phyloP scores from a whole-genome alignment of 2,329 filamentous ascomycete genomes.

The Diaporthe velutina region DNA sequence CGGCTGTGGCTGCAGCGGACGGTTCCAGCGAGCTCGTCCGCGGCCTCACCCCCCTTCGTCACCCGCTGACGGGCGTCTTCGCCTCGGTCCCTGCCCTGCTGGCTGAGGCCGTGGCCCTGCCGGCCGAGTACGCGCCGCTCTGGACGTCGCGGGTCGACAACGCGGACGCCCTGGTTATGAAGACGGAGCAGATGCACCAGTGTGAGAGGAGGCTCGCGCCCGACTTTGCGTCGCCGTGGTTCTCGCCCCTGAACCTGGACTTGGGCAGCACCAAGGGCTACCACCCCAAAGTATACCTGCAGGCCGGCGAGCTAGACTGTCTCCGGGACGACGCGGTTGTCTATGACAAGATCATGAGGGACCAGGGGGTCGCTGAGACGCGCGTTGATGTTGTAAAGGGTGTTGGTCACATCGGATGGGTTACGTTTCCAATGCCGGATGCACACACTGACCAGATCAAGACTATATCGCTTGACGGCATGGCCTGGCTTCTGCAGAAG shows the following conservation, averaged over 20 bases:
- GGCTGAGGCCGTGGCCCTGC: constrained; percentile 15
- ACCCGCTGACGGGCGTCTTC: constrained; percentile 34
- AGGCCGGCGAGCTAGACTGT: constrained; percentile 34
- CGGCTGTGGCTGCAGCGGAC: background rate
- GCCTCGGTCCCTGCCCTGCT: constrained; percentile 24
- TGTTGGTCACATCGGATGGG: constrained; percentile 14
- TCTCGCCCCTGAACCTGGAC: constrained; percentile 30
- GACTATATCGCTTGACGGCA: constrained; percentile 16
- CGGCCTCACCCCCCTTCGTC: constrained; percentile 33
- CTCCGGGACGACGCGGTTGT: constrained; percentile 37
- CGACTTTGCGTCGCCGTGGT: constrained; percentile 33
- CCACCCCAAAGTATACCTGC: constrained; percentile 15
- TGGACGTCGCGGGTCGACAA: constrained; percentile 37
- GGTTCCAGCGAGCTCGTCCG: constrained; percentile 41
- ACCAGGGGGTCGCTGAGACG: constrained; percentile 32
- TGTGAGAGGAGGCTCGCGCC: constrained; percentile 14
- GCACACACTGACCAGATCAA: constrained; percentile 2
- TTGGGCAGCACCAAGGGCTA: constrained; percentile 9
- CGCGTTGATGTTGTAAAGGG: constrained; percentile 21
- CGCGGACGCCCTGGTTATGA: background rate
- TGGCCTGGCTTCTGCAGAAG: constrained; percentile 30
- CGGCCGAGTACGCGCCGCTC: constrained; percentile 23
- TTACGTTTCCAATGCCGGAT: background rate
- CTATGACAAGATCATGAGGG: constrained; percentile 6
- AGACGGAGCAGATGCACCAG: background rate